A percentile compares a stretch with the other conserved stretches of the same genome.
phyloP scores from a whole-genome alignment of 768 basidiomycete species.

The Auriscalpium microsporum region DNA sequence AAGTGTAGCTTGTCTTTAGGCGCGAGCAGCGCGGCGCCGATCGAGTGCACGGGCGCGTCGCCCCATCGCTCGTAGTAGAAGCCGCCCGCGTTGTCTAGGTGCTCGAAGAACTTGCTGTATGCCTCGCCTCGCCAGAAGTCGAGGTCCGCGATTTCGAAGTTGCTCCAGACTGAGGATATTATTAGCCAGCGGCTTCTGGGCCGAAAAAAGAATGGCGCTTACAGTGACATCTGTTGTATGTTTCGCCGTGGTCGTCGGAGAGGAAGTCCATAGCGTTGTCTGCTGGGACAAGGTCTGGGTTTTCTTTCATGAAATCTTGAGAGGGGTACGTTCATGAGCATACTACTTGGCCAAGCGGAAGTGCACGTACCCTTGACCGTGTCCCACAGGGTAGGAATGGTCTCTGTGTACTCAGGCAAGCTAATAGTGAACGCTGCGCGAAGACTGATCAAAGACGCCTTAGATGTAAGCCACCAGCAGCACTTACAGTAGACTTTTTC shows the following conservation, averaged over 20 bases:
- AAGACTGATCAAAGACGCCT: constrained; percentile 5
- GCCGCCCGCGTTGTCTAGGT: constrained; percentile 45
- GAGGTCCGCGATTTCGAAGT: constrained; percentile 56
- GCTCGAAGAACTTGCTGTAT: constrained; percentile 50
- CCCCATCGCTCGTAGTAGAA: constrained; percentile 83
- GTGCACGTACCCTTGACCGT: constrained; percentile 48
- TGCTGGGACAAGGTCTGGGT: constrained; percentile 39
- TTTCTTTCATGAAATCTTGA: constrained; percentile 40
- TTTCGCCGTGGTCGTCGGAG: constrained; percentile 45
- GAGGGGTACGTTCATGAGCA: neutral
- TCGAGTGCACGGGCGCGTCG: constrained; percentile 76
- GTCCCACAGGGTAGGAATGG: constrained; percentile 69
- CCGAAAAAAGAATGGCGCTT: constrained; percentile 14
- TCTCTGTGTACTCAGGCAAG: constrained; percentile 66
- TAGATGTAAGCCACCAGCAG: neutral
- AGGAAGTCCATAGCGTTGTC: constrained; percentile 51
- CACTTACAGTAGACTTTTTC: constrained; percentile 37
- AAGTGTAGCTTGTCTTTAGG: constrained; percentile 88
- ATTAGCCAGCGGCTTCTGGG: neutral
- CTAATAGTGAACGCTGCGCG: constrained; percentile 58
- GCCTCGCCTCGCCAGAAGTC: constrained; percentile 50
- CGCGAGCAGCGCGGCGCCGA: constrained; percentile 85
- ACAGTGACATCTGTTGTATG: constrained; percentile 54
- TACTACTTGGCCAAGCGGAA: neutral
- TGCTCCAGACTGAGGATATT: constrained; percentile 43